Base-by-base conservation (phyloP, 352 stramenopile genomes). In the Blastocystis hominis region DNA sequence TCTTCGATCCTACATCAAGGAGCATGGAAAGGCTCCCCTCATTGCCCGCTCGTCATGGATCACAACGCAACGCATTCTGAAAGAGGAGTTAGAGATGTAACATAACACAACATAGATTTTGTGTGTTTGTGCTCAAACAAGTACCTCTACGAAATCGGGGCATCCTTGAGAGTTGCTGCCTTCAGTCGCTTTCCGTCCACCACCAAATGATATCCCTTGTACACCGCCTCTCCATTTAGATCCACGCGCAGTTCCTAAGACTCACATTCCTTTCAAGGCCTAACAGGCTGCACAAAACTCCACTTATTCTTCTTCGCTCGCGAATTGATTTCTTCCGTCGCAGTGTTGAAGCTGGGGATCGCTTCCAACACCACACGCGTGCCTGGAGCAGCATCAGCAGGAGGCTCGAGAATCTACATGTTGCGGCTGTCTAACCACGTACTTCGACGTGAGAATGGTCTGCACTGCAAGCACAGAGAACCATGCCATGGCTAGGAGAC, bases 401-500 rank as follows among this genome's bases (percentile, higher is more conserved):
- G 72, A 59, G 72, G 59, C 42, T 66, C 72, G 7, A 70, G 20
- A 72, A 84, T 47, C 72, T 70, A 84, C 3, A 38, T 50, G 3
- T 36, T 24, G 70, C 1, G 15, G 47, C 15, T 0, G 70, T 59
- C 34, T 5, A 3, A 4, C 4, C 70, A 46, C 3, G 20, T 17
- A 84, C 59, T 36, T 84, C 38, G 20, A 84, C 72, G 38, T 24
- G 30, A 13, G 72, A 70, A 36, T 84, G 72, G 9, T 84, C 72
- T 36, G 70, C 72, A 2, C 53, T 84, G 36, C 72, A 84, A 62
- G 72, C 72, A 62, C 72, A 84, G 3, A 84, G 59, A 17, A 84
- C 72, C 72, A 84, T 84, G 34, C 72, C 72, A 72, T 84, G 72
- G 17, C 54, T 70, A 44, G 72, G 72, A 84, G 70, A 84, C n/a